Base-by-base conservation (phyloP, 768 basidiomycete species). In the Naganishia onofrii region DNA sequence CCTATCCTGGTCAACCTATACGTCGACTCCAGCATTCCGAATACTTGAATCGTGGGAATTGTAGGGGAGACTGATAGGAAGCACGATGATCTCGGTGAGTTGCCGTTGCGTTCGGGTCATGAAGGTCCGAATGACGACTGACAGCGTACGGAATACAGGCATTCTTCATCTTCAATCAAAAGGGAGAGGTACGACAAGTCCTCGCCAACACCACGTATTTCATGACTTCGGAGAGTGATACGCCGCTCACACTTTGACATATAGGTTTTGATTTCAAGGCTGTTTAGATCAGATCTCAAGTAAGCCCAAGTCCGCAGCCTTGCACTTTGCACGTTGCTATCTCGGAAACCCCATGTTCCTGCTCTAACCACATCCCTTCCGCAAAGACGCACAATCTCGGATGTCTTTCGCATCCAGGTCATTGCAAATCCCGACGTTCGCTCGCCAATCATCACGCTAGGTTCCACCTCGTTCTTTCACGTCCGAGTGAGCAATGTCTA, bases 131-230 rank as follows among this genome's bases (percentile, higher is more conserved):
- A 2, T 38, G 57, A n/a, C 34, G 12, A 5, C 32, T 23, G 23
- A 63, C 7, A 28, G 21, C 34, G 13, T n/a, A n/a, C 5, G n/a
- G 12, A 26, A 6, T 2, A 17, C 74, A 97, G 94, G 94, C 91
- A 57, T 97, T 97, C 87, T 97, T 98, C 82, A 92, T 97, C 70
- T 96, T 97, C 85, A 99, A 97, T 79, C 93, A 94, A 82, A 97
- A 98, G 82, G 96, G 96, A 81, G 96, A 98, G 87, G 95, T 93
- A 44, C 26, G 64, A 15, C 5, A 8, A 7, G 42, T 17, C 42
- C 42, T 15, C 13, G 2, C 15, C 4, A 12, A 12, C 44, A 32
- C 12, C 44, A n/a, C n/a, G n/a, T n/a, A n/a, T n/a, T n/a, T n/a
- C n/a, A n/a, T n/a, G n/a, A n/a, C n/a, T n/a, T n/a, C n/a, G n/a